Percentiles rank a stretch among this genome's conserved stretches.
Conservation (phyloP, 2,329 filamentous ascomycete genomes). For the Fusarium devonianum region DNA sequence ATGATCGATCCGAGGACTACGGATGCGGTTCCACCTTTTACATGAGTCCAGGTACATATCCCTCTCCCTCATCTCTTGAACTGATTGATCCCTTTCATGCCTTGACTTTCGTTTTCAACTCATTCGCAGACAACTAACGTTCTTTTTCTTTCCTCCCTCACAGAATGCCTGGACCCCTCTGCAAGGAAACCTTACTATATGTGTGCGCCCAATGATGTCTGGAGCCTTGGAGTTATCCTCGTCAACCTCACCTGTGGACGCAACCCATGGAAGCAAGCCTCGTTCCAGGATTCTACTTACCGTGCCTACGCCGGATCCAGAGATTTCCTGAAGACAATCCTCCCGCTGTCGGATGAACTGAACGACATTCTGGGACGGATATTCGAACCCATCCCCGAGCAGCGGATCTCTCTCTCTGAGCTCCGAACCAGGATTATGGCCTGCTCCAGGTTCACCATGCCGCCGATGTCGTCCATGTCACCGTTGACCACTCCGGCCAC, state of each 20-base stretch:
- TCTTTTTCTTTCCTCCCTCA: constrained; percentile 35
- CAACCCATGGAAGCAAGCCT: constrained; percentile 98
- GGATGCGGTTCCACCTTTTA: constrained; percentile 99
- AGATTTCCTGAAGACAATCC: constrained; percentile 89
- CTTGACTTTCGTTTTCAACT: constrained; percentile 4
- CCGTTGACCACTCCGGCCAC: constrained; percentile 51
- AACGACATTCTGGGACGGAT: constrained; percentile 87
- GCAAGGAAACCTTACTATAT: constrained; percentile 80
- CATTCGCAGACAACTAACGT: constrained; percentile 38
- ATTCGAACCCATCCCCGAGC: constrained; percentile 84
- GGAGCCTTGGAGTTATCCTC: constrained; percentile 97
- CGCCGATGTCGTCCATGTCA: constrained; percentile 44
- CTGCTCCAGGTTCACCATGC: constrained; percentile 76
- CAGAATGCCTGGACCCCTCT: constrained; percentile 89
- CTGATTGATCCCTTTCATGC: constrained; percentile 14
- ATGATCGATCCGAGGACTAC: constrained; percentile 87
- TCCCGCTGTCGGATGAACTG: constrained; percentile 88
- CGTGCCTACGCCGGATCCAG: constrained; percentile 84
- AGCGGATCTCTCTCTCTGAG: constrained; percentile 82
- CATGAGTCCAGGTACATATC: constrained; percentile 91
- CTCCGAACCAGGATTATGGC: constrained; percentile 78
- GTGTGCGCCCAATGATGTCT: constrained; percentile 94
- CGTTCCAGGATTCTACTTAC: constrained; percentile 92
- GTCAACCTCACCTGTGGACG: constrained; percentile 97
- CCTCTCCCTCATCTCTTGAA: constrained; percentile 14